Percentiles rank a stretch among this genome's conserved stretches.
Evolutionary conservation across 2,329 filamentous ascomycete species (phyloP).

Genomic region (Ophiosphaerella narmari): DNA sequence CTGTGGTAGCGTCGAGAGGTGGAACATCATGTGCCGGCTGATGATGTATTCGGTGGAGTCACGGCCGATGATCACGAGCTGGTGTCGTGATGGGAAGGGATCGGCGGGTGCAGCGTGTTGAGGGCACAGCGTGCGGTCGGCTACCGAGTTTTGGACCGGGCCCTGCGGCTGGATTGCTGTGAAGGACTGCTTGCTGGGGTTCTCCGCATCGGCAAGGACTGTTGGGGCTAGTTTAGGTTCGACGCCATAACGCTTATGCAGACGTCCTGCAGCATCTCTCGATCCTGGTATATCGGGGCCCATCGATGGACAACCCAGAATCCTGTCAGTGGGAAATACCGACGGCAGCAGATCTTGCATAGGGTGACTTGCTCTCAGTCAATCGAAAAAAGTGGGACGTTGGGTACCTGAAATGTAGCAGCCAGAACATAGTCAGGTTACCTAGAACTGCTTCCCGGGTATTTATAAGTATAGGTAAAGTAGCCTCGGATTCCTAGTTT

Average conservation of each 20-base stretch:
- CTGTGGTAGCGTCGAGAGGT: slow-evolving; percentile 4
- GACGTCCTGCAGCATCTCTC: not conserved
- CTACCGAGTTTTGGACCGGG: no score
- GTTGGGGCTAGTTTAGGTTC: not conserved
- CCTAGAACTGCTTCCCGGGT: no score
- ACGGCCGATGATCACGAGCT: slow-evolving; percentile 14
- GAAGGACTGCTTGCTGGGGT: not conserved
- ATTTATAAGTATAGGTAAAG: no score
- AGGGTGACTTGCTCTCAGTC: no score
- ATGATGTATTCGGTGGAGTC: slow-evolving; percentile 17
- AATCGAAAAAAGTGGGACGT: no score
- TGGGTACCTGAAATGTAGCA: no score
- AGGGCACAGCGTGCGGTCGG: not conserved
- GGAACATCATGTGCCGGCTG: slow-evolving; percentile 11
- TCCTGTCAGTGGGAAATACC: no score
- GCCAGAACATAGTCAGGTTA: no score
- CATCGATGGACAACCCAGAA: no score
- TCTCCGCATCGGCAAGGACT: not conserved
- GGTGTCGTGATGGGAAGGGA: slow-evolving; percentile 4
- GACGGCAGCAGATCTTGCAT: no score
- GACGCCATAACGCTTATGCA: slow-evolving; percentile 3
- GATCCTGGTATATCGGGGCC: no score
- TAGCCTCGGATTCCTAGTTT: no score
- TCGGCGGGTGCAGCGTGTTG: slow-evolving; percentile 5
- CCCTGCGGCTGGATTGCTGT: not conserved